These are phyloP conservation scores for Phytopythium oedochilum DNA, from an alignment of 352 stramenopile genomes.

Conservation along the genomic window DNA sequence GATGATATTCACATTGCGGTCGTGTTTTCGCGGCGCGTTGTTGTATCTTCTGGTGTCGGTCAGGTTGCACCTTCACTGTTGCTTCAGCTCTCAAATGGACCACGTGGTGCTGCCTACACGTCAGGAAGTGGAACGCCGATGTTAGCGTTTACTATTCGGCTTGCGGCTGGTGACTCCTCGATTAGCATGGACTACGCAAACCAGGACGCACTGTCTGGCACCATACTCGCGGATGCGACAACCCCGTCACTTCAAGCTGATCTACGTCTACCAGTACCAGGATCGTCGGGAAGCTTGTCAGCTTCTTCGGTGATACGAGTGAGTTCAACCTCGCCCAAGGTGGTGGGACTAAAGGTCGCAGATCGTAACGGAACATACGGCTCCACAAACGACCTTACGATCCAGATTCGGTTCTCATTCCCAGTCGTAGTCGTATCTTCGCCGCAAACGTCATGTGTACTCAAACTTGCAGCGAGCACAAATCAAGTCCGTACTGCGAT, in stretches of 20 bases:
- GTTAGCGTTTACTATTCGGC: conserved; percentile 37
- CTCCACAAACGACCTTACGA: conserved; percentile 22
- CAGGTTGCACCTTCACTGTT: conserved; percentile 18
- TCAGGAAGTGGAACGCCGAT: conserved; percentile 32
- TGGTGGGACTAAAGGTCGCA: conserved; percentile 21
- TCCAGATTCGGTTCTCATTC: conserved; percentile 54
- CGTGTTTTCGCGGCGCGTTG: conserved; percentile 37
- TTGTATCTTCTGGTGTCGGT: conserved; percentile 7
- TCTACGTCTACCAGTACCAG: conserved; percentile 24
- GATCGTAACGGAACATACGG: conserved; percentile 46
- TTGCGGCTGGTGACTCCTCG: conserved; percentile 26
- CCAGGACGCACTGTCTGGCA: conserved; percentile 28
- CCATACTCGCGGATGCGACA: conserved; percentile 39
- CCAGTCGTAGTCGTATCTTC: conserved; percentile 28
- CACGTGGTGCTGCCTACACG: conserved; percentile 23
- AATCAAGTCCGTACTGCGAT: conserved; percentile 21
- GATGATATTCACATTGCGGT: conserved; percentile 45
- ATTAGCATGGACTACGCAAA: conserved; percentile 31
- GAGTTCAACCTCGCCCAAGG: conserved; percentile 28
- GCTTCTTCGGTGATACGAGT: conserved; percentile 27
- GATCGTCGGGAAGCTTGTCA: conserved; percentile 31
- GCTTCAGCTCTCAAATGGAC: conserved; percentile 28
- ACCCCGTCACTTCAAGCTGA: conserved; percentile 26
- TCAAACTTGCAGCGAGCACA: conserved; percentile 42
- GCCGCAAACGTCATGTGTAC: conserved; percentile 14